These are phyloP conservation scores for Kurtzmaniella fragi DNA, from an alignment of 805 yeast species.

Conservation along the genomic window DNA sequence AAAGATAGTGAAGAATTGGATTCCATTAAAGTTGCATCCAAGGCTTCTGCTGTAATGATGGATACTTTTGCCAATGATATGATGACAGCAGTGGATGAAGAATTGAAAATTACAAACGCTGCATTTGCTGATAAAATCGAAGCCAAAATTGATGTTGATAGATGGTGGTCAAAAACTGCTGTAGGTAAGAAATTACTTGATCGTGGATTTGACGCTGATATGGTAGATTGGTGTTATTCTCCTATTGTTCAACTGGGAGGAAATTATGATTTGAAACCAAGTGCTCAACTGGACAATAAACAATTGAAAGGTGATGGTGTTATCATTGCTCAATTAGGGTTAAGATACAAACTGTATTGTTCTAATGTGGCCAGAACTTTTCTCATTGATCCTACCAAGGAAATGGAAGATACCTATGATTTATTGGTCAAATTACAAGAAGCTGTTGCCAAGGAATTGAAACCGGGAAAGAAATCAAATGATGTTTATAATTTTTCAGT, in stretches of 20 bases:
- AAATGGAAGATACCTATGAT: slow-evolving; percentile 75
- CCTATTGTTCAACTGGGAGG: slow-evolving; percentile 91
- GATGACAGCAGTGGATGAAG: slow-evolving; percentile 85
- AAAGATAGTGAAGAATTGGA: slow-evolving; percentile 79
- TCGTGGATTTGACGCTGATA: slow-evolving; percentile 56
- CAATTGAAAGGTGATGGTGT: slow-evolving; percentile 66
- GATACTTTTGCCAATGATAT: slow-evolving; percentile 80
- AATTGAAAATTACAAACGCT: slow-evolving; percentile 65
- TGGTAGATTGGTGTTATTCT: slow-evolving; percentile 88
- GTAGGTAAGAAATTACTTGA: slow-evolving; percentile 53
- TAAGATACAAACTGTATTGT: slow-evolving; percentile 84
- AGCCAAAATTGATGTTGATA: slow-evolving; percentile 69
- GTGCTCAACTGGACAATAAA: slow-evolving; percentile 69
- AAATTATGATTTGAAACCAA: slow-evolving; percentile 74
- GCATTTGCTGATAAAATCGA: slow-evolving; percentile 74
- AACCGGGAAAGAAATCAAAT: slow-evolving; percentile 63
- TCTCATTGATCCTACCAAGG: slow-evolving; percentile 80
- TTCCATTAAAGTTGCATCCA: slow-evolving; percentile 63
- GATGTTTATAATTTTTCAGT: slow-evolving; percentile 61
- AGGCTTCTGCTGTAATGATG: slow-evolving; percentile 75
- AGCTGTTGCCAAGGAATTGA: slow-evolving; percentile 53
- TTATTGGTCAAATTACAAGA: slow-evolving; percentile 66
- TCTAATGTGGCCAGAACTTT: slow-evolving; percentile 85
- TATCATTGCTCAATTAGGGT: slow-evolving; percentile 76
- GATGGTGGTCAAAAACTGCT: slow-evolving; percentile 53